Conservation (phyloP, 2,329 filamentous ascomycete genomes). For the Endocalyx cinctus region DNA sequence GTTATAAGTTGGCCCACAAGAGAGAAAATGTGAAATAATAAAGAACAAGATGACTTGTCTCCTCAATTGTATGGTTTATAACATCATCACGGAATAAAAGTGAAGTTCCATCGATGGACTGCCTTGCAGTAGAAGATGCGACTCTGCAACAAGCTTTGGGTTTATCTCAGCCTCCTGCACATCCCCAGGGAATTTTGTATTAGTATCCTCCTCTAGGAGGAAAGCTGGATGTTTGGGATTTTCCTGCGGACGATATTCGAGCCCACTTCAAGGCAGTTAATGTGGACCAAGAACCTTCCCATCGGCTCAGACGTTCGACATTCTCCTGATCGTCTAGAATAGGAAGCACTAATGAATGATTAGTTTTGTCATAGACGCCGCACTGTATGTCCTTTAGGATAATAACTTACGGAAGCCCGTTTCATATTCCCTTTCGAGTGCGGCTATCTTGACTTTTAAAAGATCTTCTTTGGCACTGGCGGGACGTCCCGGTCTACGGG, state of each 20-base stretch:
- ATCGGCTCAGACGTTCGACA: conserved; percentile 60
- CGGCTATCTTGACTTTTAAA: conserved; percentile 64
- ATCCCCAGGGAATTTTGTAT: too few relatives aligned
- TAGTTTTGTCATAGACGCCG: conserved; percentile 14
- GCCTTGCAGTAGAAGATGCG: too few relatives aligned
- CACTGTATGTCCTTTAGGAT: too few relatives aligned
- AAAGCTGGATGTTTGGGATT: conserved; percentile 66
- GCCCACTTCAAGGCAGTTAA: conserved; percentile 74
- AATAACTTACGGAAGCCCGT: conserved; percentile 74
- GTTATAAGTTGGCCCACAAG: too few relatives aligned
- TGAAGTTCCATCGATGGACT: too few relatives aligned
- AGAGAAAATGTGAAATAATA: too few relatives aligned
- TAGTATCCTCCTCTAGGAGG: conserved; percentile 58
- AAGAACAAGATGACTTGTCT: too few relatives aligned
- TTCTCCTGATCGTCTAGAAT: conserved; percentile 68
- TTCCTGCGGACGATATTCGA: conserved; percentile 63
- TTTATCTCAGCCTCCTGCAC: too few relatives aligned
- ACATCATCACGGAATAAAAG: too few relatives aligned
- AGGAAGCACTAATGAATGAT: conserved; percentile 55
- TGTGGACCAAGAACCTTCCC: conserved; percentile 82
- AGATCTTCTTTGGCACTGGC: conserved; percentile 72
- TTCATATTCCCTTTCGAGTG: conserved; percentile 73
- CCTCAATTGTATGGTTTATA: too few relatives aligned
- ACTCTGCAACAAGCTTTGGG: too few relatives aligned
- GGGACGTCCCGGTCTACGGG: conserved; percentile 73